phyloP scores from a whole-genome alignment of 2,329 filamentous ascomycete genomes.

The Hypoxylon sp. region DNA sequence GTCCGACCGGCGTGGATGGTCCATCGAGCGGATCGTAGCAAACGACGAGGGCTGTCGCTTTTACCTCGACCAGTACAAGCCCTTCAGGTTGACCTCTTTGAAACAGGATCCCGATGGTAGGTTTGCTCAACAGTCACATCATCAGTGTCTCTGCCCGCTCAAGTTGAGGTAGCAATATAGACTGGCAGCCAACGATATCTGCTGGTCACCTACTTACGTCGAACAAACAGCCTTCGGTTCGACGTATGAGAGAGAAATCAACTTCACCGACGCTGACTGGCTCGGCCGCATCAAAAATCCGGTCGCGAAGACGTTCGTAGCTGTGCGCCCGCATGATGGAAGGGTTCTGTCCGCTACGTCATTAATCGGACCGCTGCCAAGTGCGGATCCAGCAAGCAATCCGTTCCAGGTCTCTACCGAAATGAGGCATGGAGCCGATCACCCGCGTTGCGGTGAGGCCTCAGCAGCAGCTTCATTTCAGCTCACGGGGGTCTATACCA shows the following conservation, averaged over 20 bases:
- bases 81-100: slow-evolving; percentile 43
- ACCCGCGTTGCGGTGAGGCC: slow-evolving; percentile 22
- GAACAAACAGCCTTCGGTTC: slow-evolving; percentile 49
- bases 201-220: slow-evolving; percentile 3
- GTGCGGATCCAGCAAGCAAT: slow-evolving; percentile 33
- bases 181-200: slow-evolving; percentile 27
- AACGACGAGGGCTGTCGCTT: slow-evolving; percentile 41
- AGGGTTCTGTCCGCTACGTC: slow-evolving; percentile 45
- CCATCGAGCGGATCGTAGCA: slow-evolving; percentile 34
- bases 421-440: slow-evolving; percentile 19
- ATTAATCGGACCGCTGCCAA: slow-evolving; percentile 45
- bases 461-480: slow-evolving; percentile 43
- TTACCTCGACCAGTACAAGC: slow-evolving; percentile 43
- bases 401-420: slow-evolving; percentile 29
- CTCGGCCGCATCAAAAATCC: slow-evolving; percentile 48
- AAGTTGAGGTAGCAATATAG: slow-evolving; percentile 1
- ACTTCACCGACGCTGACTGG: slow-evolving; percentile 49
- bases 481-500: slow-evolving; percentile 50
- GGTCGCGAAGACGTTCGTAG: slow-evolving; percentile 46
- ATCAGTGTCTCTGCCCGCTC: background rate
- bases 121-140: slow-evolving; percentile 17
- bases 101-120: slow-evolving; percentile 41
- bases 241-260: slow-evolving; percentile 48
- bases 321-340: slow-evolving; percentile 34
- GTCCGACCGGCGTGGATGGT: slow-evolving; percentile 28